Conservation (phyloP, 139 green algal genomes). For the Coelastrella sp. region DNA sequence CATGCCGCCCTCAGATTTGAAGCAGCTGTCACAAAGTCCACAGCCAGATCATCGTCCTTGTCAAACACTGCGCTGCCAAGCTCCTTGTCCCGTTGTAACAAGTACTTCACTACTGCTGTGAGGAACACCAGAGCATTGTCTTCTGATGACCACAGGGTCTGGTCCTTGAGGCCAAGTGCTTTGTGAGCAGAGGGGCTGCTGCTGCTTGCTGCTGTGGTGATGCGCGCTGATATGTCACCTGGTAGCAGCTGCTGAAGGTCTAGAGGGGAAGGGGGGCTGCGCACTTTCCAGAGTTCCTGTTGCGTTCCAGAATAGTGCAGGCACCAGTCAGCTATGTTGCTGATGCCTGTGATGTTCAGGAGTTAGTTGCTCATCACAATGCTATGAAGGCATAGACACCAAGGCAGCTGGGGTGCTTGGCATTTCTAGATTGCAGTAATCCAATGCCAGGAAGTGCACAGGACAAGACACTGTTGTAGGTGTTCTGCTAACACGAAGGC, state of each 20-base stretch:
- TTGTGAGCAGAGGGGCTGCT: slow-evolving; percentile 51
- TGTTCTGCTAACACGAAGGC: no score
- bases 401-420: no score
- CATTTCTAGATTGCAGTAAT: no score
- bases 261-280: slow-evolving; percentile 76
- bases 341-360: no score
- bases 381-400: no score
- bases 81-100: slow-evolving; percentile 63
- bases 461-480: no score
- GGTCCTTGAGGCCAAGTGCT: slow-evolving; percentile 68
- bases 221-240: neutral
- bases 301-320: no score
- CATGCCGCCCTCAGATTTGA: slow-evolving; percentile 85
- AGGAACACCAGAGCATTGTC: slow-evolving; percentile 87
- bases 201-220: neutral
- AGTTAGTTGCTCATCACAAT: no score
- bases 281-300: slow-evolving; percentile 87
- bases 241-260: slow-evolving; percentile 58
- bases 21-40: slow-evolving; percentile 94
- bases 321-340: no score
- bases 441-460: no score
- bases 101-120: slow-evolving; percentile 63
- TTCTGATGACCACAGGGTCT: slow-evolving; percentile 66
- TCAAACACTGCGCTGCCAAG: slow-evolving; percentile 63
- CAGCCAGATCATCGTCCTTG: slow-evolving; percentile 89